phyloP scores from a whole-genome alignment of 306 rosid genomes.

The Rosa rugosa region DNA sequence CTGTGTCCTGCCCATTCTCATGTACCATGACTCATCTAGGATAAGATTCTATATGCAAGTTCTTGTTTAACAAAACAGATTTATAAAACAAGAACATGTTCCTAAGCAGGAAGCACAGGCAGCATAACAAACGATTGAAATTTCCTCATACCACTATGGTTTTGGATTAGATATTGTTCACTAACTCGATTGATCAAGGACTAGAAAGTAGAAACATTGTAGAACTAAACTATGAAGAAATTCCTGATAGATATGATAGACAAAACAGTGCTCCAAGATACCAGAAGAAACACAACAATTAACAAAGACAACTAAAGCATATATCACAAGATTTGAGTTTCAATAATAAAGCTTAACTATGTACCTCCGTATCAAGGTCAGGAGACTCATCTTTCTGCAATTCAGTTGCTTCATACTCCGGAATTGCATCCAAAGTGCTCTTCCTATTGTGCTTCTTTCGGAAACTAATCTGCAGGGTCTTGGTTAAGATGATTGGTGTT shows the following conservation, averaged over 20 bases:
- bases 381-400: constrained; percentile 46
- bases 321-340: constrained; percentile 11
- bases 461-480: constrained; percentile 62
- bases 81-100: constrained; percentile 18
- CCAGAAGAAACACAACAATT: constrained; percentile 1
- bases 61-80: constrained; percentile 5
- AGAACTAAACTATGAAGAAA: background rate
- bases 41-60: constrained; percentile 30
- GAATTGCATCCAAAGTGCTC: constrained; percentile 62
- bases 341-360: constrained; percentile 6
- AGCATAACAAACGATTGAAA: constrained; percentile 2
- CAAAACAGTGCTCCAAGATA: background rate
- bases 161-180: constrained; percentile 6
- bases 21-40: constrained; percentile 23
- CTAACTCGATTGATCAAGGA: background rate
- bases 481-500: constrained; percentile 72
- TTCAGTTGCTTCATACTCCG: constrained; percentile 72
- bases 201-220: background rate
- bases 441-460: constrained; percentile 64
- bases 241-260: background rate
- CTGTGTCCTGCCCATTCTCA: constrained; percentile 43
- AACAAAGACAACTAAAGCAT: constrained; percentile 5
- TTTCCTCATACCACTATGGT: background rate
- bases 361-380: constrained; percentile 62
- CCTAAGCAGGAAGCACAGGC: constrained; percentile 28